A percentile compares a stretch with the other conserved stretches of the same genome.
Conservation (phyloP, 345 rosid genomes). For the Laguncularia racemosa region DNA sequence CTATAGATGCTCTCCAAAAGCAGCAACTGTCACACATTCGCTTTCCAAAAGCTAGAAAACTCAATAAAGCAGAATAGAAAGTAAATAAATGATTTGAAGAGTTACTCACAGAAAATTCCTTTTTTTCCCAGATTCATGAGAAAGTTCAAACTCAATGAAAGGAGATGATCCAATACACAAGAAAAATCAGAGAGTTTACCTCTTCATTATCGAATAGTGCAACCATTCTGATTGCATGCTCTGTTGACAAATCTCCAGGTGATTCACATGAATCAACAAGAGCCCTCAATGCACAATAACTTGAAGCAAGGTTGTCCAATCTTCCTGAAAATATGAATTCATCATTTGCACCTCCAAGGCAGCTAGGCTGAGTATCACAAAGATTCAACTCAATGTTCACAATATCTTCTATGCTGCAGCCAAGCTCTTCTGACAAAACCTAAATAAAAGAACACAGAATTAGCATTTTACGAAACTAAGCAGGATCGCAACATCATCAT, state of each 20-base stretch:
- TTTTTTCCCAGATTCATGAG: no score
- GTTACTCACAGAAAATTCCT: no score
- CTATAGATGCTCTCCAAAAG: no score
- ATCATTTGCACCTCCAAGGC: constrained; percentile 89
- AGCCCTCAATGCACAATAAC: constrained; percentile 85
- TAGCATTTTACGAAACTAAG: not conserved
- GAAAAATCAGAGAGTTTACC: constrained; percentile 33
- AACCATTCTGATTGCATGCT: constrained; percentile 68
- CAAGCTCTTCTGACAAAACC: constrained; percentile 68
- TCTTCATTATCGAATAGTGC: constrained; percentile 97
- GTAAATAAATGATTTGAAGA: no score
- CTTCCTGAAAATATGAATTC: constrained; percentile 96
- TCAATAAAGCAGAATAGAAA: no score
- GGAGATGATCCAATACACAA: not conserved
- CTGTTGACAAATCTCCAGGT: constrained; percentile 43
- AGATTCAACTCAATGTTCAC: constrained; percentile 79
- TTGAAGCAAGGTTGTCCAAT: constrained; percentile 88
- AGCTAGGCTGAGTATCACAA: constrained; percentile 94
- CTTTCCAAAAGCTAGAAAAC: no score
- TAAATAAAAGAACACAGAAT: constrained; percentile 14
- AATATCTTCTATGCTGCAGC: constrained; percentile 58
- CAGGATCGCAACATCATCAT: not conserved
- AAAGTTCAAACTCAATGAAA: not conserved
- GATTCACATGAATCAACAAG: constrained; percentile 68
- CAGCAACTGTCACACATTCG: no score